Conservation (phyloP, 768 basidiomycete genomes). For the Hydnum rufescens region DNA sequence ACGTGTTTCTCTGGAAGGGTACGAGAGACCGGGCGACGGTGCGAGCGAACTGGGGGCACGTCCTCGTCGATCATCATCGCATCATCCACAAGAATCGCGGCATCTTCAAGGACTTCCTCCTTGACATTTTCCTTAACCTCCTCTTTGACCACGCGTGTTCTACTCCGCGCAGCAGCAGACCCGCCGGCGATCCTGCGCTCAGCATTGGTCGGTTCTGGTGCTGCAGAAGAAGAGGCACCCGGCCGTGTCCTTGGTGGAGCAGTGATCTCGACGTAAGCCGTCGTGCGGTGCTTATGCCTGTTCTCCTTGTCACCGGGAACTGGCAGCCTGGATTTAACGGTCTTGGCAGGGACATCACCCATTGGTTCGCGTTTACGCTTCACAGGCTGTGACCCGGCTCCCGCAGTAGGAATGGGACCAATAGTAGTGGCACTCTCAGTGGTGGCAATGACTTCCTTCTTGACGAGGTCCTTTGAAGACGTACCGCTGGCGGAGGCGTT, state of each 20-base stretch:
- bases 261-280: slow-evolving; percentile 35
- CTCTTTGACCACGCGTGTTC: not conserved
- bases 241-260: not conserved
- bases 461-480: not conserved
- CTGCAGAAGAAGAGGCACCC: not conserved
- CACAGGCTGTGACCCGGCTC: too few species aligned
- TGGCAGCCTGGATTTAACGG: slow-evolving; percentile 4
- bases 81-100: too few species aligned
- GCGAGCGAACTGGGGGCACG: slow-evolving; percentile 3
- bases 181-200: not conserved
- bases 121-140: slow-evolving; percentile 6
- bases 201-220: not conserved
- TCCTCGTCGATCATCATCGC: slow-evolving; percentile 25
- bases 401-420: too few species aligned
- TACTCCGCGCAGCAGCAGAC: not conserved
- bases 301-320: slow-evolving; percentile 24
- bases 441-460: not conserved
- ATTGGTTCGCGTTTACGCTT: slow-evolving; percentile 59
- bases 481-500: not conserved
- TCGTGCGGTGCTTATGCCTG: slow-evolving; percentile 15
- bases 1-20: not conserved
- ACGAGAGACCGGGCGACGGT: not conserved
- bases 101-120: slow-evolving; percentile 3
- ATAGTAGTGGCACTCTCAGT: not conserved
- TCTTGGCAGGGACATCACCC: slow-evolving; percentile 38